Evolutionary conservation across 352 stramenopile genomes (phyloP), one percentile per base, ranked within the genome.

Genomic region (Phytophthora uliginosa): DNA sequence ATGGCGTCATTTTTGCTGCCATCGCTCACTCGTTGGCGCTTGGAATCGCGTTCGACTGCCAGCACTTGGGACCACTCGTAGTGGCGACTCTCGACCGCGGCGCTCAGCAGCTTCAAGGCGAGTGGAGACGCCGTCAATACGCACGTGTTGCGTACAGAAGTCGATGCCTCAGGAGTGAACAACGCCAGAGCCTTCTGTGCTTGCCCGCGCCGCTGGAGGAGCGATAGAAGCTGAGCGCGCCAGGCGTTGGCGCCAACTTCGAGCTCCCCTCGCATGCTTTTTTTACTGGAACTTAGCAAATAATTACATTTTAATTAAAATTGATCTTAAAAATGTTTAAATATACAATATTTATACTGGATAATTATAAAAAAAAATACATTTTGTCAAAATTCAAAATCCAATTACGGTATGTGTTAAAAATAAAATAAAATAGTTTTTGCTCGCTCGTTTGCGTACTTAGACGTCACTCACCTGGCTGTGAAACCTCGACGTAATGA

Each of bases 1-100:
- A 90, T 61, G 18, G 77, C 76, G 54, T 75, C 78, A n/a, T 68
- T 75, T 15, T 79, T 82, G 17, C 66, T 58, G 22, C 47, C 60
- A 18, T 69, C 62, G 50, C 56, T 72, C 28, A 73, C 62, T 52
- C 73, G 67, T 58, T 78, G 68, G 36, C 63, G 64, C 47, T 79
- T 74, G 22, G 24, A 4, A 4, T 56, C 48, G n/a, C 59, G 63
- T 20, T 75, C 63, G 51, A 45, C 40, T 13, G 53, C 62, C 38
- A 74, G 33, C 12, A 33, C 52, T 22, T 61, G 58, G 24, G 31
- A 59, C 73, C 76, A 82, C 47, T 63, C 45, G 0, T 51, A 4
- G 8, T 64, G 69, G 2, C 76, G 76, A 52, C 42, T 59, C 36
- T 69, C 63, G 36, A 81, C 42, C 9, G 76, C 78, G 10, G 63